Evolutionary conservation across 441 rosid species (phyloP), one percentile per base, ranked within the genome.

Genomic region (Hypseocharis bilobata): DNA sequence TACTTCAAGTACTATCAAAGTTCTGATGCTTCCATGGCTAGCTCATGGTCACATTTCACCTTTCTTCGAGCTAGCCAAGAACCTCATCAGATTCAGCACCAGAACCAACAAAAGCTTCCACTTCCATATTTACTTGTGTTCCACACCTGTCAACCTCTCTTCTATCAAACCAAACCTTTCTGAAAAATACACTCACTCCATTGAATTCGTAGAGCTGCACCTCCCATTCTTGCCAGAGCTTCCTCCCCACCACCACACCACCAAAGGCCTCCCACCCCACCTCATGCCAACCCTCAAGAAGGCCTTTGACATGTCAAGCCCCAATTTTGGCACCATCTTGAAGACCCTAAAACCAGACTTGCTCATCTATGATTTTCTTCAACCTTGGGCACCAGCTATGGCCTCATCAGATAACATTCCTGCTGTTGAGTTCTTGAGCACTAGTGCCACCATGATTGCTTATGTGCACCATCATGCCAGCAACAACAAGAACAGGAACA

Each of bases 1-100:
- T n/a, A n/a, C n/a, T n/a, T n/a, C n/a, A n/a, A n/a, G n/a, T n/a
- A n/a, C n/a, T n/a, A 67, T 30, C 1, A 66, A 70, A 5, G 49
- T 76, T 27, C 26, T 78, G 44, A 78, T 78, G 81, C 65, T 81
- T 1, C 81, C 83, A 67, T 78, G 85, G 85, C 61, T 81, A 22
- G 85, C 81, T 28, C 77, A 81, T 42, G 82, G 85, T 17, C 82
- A 78, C 65, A 70, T 71, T 10, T 70, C 72, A 26, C 81, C 82
- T 2, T 81, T 73, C 71, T 63, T 78, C 0, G 76, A 78, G 63
- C 79, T 76, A 6, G 72, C 79, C 60, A 80, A 78, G 63, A 66
- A 61, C 13, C 77, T 78, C 44, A 10, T 38, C 44, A 6, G 13
- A 10, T 1, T 73, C 1, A 44, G 63, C 44, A 62, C 68, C n/a